Conservation (phyloP, 75 land plant genomes). For the Ceratopteris richardii region DNA sequence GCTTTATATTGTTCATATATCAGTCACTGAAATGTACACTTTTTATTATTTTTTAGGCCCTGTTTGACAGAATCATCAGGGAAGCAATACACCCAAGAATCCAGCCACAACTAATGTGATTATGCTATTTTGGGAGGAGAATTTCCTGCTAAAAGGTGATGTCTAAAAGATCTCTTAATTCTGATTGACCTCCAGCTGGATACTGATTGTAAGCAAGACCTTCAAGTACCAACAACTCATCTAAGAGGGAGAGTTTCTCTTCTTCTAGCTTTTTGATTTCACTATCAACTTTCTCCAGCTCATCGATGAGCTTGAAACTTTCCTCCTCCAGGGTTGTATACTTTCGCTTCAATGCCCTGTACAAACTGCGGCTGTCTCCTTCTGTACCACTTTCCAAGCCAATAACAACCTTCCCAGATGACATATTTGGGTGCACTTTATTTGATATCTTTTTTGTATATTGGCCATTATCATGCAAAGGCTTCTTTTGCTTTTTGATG, state of each 20-base stretch:
- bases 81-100: too few relatives aligned
- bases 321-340: slow-evolving; percentile 54
- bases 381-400: not conserved
- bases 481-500: too few relatives aligned
- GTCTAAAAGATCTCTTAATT: not conserved
- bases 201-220: slow-evolving; percentile 26
- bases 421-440: not conserved
- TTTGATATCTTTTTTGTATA: not conserved
- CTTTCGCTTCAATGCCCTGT: slow-evolving; percentile 42
- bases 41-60: too few relatives aligned
- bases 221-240: slow-evolving; percentile 66
- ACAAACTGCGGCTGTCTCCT: slow-evolving; percentile 18
- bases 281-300: slow-evolving; percentile 35
- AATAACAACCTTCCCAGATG: not conserved
- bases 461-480: not conserved
- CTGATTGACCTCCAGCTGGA: not conserved
- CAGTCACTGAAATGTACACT: too few relatives aligned
- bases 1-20: too few relatives aligned
- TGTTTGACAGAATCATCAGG: too few relatives aligned
- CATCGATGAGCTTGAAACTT: slow-evolving; percentile 33
- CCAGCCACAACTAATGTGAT: too few relatives aligned
- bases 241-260: slow-evolving; percentile 54
- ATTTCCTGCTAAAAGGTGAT: too few relatives aligned
- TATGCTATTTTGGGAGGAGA: too few relatives aligned
- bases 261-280: slow-evolving; percentile 53